Evolutionary conservation across 2,329 filamentous ascomycete species (phyloP).

Genomic region (Cladosporium sphaerospermum): DNA sequence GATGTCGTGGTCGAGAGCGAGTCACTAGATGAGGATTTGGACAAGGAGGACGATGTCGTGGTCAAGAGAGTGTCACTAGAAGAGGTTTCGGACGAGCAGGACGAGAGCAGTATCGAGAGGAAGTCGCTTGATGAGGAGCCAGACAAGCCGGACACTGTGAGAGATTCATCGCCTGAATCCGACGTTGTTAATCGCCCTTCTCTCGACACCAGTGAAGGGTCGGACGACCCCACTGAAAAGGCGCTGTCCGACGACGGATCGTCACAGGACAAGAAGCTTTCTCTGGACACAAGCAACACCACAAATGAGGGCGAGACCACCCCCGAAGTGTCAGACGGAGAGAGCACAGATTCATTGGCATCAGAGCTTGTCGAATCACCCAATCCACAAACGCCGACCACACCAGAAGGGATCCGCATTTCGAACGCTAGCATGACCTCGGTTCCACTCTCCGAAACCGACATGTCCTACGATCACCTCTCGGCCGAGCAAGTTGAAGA

Average conservation of each 20-base stretch:
- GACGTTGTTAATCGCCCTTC: not conserved
- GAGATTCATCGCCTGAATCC: not conserved
- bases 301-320: not conserved
- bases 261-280: not conserved
- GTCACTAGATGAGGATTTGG: no score
- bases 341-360: no score
- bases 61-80: no score
- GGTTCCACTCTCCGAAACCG: conserved; percentile 25
- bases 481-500: conserved; percentile 25
- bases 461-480: conserved; percentile 28
- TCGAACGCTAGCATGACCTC: conserved; percentile 27
- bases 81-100: not conserved
- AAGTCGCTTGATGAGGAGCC: not conserved
- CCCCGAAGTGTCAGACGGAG: no score
- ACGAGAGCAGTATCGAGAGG: not conserved
- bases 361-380: not conserved
- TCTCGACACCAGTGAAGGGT: not conserved
- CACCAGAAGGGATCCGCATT: conserved; percentile 16
- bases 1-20: no score
- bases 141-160: no score
- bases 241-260: conserved; percentile 4
- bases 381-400: conserved; percentile 7
- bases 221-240: conserved; percentile 4
- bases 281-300: not conserved
- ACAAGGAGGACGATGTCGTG: no score